phyloP scores from a whole-genome alignment of 768 basidiomycete genomes.

The Trametes cinnabarina region DNA sequence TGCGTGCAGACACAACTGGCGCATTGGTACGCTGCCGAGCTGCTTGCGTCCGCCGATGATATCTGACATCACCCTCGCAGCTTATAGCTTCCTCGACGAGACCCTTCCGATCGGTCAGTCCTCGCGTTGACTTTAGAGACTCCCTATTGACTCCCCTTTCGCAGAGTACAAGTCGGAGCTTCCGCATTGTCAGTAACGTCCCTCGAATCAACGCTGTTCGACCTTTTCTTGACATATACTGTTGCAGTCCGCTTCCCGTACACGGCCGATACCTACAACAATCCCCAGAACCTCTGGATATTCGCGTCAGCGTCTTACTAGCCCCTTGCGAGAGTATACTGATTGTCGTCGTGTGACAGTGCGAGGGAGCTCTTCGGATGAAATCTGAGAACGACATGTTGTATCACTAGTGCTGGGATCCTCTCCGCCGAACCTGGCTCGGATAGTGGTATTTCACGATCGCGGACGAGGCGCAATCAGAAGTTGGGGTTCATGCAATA shows the following conservation, averaged over 20 bases:
- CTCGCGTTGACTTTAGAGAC: neutral
- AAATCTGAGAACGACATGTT: neutral
- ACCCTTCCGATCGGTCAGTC: conserved; percentile 31
- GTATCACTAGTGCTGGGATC: too few species aligned
- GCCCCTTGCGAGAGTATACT: neutral
- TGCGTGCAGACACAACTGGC: conserved; percentile 34
- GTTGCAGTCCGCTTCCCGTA: conserved; percentile 59
- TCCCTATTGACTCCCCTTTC: neutral
- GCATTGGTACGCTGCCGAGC: conserved; percentile 35
- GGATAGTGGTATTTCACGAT: too few species aligned
- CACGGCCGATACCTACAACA: conserved; percentile 60
- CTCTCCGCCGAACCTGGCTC: too few species aligned
- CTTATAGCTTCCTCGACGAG: conserved; percentile 35
- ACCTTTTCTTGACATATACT: neutral
- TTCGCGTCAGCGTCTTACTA: conserved; percentile 43
- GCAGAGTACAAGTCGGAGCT: conserved; percentile 34
- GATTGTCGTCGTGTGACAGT: neutral
- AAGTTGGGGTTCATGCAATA: too few species aligned
- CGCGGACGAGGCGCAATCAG: too few species aligned
- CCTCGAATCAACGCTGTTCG: neutral
- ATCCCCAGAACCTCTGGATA: conserved; percentile 58
- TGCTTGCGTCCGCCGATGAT: conserved; percentile 26
- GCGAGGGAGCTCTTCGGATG: conserved; percentile 1
- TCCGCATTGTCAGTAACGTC: conserved; percentile 26
- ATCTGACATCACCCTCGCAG: conserved; percentile 10